A percentile compares a stretch with the other conserved stretches of the same genome.
Evolutionary conservation across 2,329 filamentous ascomycete species (phyloP).

Genomic region (Cladosporium sp.): DNA sequence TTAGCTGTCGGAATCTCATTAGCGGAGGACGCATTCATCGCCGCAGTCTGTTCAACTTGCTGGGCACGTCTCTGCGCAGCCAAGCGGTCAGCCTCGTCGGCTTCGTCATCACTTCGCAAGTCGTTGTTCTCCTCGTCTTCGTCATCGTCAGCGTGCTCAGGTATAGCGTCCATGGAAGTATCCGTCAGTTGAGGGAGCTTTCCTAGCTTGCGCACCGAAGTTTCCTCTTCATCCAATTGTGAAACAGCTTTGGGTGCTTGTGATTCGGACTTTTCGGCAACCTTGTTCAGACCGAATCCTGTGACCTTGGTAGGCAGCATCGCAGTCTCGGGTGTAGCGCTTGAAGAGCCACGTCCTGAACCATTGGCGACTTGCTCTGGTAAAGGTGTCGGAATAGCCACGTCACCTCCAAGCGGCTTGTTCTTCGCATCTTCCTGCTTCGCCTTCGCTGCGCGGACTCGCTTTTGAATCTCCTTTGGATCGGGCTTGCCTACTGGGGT

Average conservation of each 20-base stretch:
- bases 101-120: constrained; percentile 82
- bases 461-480: constrained; percentile 83
- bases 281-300: constrained; percentile 80
- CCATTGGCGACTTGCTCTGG: constrained; percentile 30
- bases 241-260: constrained; percentile 69
- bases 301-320: constrained; percentile 63
- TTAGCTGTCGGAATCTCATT: constrained; percentile 13
- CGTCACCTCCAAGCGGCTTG: constrained; percentile 54
- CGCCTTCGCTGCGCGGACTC: constrained; percentile 63
- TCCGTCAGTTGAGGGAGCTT: constrained; percentile 75
- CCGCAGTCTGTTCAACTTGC: constrained; percentile 44
- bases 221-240: constrained; percentile 86
- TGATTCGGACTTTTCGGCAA: constrained; percentile 57
- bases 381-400: constrained; percentile 47
- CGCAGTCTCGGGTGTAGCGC: constrained; percentile 46
- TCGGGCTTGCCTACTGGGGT: constrained; percentile 80
- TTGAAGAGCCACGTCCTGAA: constrained; percentile 8
- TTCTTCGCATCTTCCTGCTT: constrained; percentile 45
- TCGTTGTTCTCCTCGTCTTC: constrained; percentile 64
- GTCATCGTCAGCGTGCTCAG: constrained; percentile 55
- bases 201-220: constrained; percentile 82
- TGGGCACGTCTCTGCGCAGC: constrained; percentile 74
- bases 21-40: constrained; percentile 2
- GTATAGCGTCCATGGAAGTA: constrained; percentile 42
- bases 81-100: constrained; percentile 80